Evolutionary conservation across 1,284 basidiomycete genomes (phyloP), one percentile per base, ranked within the genome.

Genomic region (Flammula alnicola): DNA sequence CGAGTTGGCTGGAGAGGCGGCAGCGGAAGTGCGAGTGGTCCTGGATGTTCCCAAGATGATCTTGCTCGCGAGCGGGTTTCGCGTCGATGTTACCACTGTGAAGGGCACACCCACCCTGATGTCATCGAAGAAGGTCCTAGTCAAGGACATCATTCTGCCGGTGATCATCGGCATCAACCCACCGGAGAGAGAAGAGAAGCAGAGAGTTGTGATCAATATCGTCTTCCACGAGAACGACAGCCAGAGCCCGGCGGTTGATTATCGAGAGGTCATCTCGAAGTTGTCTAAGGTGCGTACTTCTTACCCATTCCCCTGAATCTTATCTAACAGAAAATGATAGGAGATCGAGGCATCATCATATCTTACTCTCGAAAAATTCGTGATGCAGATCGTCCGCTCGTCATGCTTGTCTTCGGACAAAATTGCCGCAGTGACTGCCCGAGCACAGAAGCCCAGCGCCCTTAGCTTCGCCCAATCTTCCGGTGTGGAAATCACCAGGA

Each of bases 121-220:
- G 10, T n/a, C 41, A 9, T 53, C 56, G 1, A 65, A 66, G 23
- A 68, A 60, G 31, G 69, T 75, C 19, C 58, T 55, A 0, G 63
- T 80, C 20, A 65, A 62, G 22, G 61, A 75, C 33, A 55, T 81
- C 10, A 50, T 63, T 2, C 50, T 80, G 12, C 67, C 74, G 0
- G 67, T 76, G 1, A 62, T 81, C 45, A 79, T 81, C 30, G 80
- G 79, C 1, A 76, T 81, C 20, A 81, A 81, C 39, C 72, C 78
- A 0, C 76, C 75, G 0, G 79, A 82, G 49, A 67, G 79, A n/a
- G 64, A 74, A 27, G 67, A 69, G 4, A 79, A 76, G 55, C 78
- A 82, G 55, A 68, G 70, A 4, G 74, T 82, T 11, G 49, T 78
- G 43, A 66, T 69, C 2, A 70, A 73, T 47, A 62, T 81, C 47